Percentiles rank a stretch among this genome's conserved stretches.
phyloP scores from a whole-genome alignment of 164 flowering plant genomes.

The Chloranthus sessilifolius region DNA sequence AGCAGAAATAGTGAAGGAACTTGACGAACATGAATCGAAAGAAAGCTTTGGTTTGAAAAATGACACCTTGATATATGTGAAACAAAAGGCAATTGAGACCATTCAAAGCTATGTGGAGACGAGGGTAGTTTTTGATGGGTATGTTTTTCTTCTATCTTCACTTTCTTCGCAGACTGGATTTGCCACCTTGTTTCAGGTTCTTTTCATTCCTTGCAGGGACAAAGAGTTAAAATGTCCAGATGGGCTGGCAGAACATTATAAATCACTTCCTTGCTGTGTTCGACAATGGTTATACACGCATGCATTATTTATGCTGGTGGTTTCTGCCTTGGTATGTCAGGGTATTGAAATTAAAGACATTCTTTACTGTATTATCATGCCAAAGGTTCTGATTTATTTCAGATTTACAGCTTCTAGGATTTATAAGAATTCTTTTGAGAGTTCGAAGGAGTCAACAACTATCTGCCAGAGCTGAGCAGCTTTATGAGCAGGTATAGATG shows the following conservation, averaged over 20 bases:
- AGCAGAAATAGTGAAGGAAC: slow-evolving; percentile 46
- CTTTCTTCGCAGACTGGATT: background rate
- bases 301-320: slow-evolving; percentile 37
- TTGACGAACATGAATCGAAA: slow-evolving; percentile 31
- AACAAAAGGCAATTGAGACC: slow-evolving; percentile 48
- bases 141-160: slow-evolving; percentile 13
- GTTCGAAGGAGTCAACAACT: slow-evolving; percentile 32
- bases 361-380: too few species aligned
- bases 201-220: slow-evolving; percentile 31
- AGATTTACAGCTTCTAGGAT: slow-evolving; percentile 57
- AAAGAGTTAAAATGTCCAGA: slow-evolving; percentile 88
- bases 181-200: slow-evolving; percentile 2
- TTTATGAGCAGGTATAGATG: slow-evolving; percentile 63
- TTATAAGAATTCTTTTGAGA: slow-evolving; percentile 27
- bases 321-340: slow-evolving; percentile 51
- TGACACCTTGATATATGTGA: slow-evolving; percentile 26
- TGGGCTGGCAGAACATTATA: slow-evolving; percentile 53
- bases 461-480: slow-evolving; percentile 65
- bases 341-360: too few species aligned
- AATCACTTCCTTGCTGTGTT: slow-evolving; percentile 57
- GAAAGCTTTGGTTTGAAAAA: slow-evolving; percentile 29
- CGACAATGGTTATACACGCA: slow-evolving; percentile 57
- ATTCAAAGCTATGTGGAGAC: slow-evolving; percentile 40
- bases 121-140: slow-evolving; percentile 49
- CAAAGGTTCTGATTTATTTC: too few species aligned